Percentiles rank a stretch among this genome's conserved stretches.
These are phyloP conservation scores for Nepenthes gracilis DNA, from an alignment of 148 eudicot species.

Conservation along the genomic window DNA sequence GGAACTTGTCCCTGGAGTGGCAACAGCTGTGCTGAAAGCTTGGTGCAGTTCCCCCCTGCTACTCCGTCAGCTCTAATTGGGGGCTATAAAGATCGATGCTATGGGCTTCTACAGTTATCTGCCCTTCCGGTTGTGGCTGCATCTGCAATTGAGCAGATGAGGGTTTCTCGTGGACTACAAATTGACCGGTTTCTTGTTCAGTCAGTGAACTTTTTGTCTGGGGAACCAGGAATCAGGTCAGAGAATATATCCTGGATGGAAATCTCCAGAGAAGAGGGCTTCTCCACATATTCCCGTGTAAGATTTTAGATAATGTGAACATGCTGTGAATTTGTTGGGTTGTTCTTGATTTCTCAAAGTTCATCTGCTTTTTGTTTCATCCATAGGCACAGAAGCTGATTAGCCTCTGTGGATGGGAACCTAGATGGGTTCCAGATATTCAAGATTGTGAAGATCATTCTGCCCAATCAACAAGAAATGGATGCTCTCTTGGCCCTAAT, in stretches of 20 bases:
- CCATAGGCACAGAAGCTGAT: constrained; percentile 84
- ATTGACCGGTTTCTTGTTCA: constrained; percentile 70
- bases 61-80: constrained; percentile 93
- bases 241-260: constrained; percentile 39
- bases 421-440: constrained; percentile 92
- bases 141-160: constrained; percentile 74
- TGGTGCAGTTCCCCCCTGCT: constrained; percentile 97
- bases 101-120: constrained; percentile 85
- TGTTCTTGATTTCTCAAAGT: constrained; percentile 2
- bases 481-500: constrained; percentile 65
- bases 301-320: constrained; percentile 14
- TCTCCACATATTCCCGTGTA: constrained; percentile 62
- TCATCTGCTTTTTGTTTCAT: background rate
- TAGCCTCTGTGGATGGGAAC: constrained; percentile 98
- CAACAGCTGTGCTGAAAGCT: constrained; percentile 86
- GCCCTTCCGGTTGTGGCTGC: constrained; percentile 83
- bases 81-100: constrained; percentile 96
- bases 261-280: constrained; percentile 47
- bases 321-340: constrained; percentile 1
- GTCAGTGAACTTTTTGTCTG: constrained; percentile 31
- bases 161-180: constrained; percentile 55
- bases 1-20: constrained; percentile 88
- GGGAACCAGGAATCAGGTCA: constrained; percentile 48
- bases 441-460: constrained; percentile 98
- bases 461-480: constrained; percentile 95